Evolutionary conservation across 2,329 filamentous ascomycete species (phyloP).

Genomic region (Trichothecium sympodiale): DNA sequence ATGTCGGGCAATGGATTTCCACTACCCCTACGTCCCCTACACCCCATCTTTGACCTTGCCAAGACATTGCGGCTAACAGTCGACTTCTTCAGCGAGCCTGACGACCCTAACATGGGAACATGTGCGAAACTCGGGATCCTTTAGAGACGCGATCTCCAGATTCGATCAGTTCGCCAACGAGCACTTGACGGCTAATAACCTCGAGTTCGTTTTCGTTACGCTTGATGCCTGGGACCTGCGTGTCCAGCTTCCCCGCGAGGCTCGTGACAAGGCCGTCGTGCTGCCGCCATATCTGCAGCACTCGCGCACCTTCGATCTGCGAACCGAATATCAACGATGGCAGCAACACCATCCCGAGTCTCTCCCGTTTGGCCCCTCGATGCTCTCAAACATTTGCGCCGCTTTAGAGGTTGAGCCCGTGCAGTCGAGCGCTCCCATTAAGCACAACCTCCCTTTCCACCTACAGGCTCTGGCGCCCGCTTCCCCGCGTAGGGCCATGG

Average conservation of each 20-base stretch:
- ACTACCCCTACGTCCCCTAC: neutral
- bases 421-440: constrained; percentile 94
- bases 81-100: constrained; percentile 60
- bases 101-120: constrained; percentile 99
- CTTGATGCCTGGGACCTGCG: constrained; percentile 97
- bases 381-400: constrained; percentile 94
- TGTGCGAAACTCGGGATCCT: constrained; percentile 92
- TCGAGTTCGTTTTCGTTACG: constrained; percentile 97
- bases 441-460: constrained; percentile 97
- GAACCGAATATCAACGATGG: constrained; percentile 97
- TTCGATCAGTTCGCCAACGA: constrained; percentile 92
- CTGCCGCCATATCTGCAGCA: constrained; percentile 95
- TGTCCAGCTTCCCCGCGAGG: constrained; percentile 93
- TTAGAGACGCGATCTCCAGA: constrained; percentile 90
- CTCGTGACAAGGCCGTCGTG: constrained; percentile 94
- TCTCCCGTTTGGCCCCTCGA: constrained; percentile 88
- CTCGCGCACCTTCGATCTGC: constrained; percentile 91
- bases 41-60: neutral
- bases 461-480: constrained; percentile 91
- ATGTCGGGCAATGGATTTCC: too few relatives aligned
- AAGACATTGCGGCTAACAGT: neutral
- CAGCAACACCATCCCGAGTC: constrained; percentile 98
- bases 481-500: constrained; percentile 91
- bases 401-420: constrained; percentile 96
- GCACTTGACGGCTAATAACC: constrained; percentile 79